Base-by-base conservation (phyloP, 2,329 filamentous ascomycete genomes). In the Sarocladium brachiariae region DNA sequence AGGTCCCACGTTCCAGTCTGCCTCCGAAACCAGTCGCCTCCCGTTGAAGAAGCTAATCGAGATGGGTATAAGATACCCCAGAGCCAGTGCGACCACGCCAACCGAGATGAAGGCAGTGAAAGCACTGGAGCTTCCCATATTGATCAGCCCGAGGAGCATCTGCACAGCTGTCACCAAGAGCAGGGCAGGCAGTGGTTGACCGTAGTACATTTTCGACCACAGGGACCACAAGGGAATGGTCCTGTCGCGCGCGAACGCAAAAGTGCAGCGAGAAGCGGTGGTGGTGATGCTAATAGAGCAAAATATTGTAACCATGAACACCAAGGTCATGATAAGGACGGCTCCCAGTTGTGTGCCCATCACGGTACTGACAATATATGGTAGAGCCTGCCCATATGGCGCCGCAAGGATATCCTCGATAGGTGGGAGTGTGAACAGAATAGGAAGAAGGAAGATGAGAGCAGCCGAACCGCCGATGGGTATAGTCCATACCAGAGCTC, bases 221-320 rank as follows among this genome's bases (percentile, higher is more conserved):
- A 70, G 51, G 3, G 61, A 56, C 4, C 72, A 73, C 7, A 76
- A 65, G 2, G 78, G 78, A 41, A 81, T 76, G 38, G 76, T 77
- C 35, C 73, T 73, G 57, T 82, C 78, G 53, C 78, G 73, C 31
- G 78, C 74, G 56, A 83, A 81, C 1, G 78, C 78, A 76, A 77
- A 83, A 7, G 75, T 79, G 56, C 74, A 78, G 14, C 80, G 72
- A 7, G 78, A 81, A 0, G 78, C 72, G 9, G 79, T 78, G 5
- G 78, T 79, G 0, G 78, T 81, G 65, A 80, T 81, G 16, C 75
- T 75, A 18, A 80, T 74, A 48, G 77, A 78, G 59, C 78, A 81
- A 59, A 81, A 73, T 39, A 82, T 61, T 16, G 75, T 78, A 50
- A 82, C 73, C 31, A 81, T 68, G 43, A 81, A 69, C 27, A 82